Evolutionary conservation across 2,329 filamentous ascomycete species (phyloP), one percentile per base, ranked within the genome.

Genomic region (Graphilbum ipis-grandicollis): DNA sequence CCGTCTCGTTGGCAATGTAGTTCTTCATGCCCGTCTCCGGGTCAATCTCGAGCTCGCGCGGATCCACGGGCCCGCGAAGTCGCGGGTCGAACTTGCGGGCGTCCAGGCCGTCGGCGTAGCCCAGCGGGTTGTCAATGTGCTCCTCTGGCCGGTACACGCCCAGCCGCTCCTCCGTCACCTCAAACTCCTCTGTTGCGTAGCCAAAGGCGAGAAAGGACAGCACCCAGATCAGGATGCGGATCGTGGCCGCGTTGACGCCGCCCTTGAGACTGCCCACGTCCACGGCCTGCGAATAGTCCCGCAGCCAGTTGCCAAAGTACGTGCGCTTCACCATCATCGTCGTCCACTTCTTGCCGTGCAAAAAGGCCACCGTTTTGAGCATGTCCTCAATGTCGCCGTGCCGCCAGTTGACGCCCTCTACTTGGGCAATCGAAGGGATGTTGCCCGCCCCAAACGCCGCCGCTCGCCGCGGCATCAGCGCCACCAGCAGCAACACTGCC

Each of bases 21-120:
- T 96, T 96, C 58, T 96, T 98, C 88, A 98, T 93, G n/a, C 86
- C 86, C 1, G 82, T 90, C 6, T 68, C 60, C 25, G 60, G 59
- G 49, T 90, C 82, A 39, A 90, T 70, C 41, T 81, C 74, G 17
- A 81, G 71, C 50, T 90, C 82, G 30, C 70, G 56, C 5, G 69
- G 67, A 41, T 72, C 62, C 9, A 96, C 75, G 0, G 86, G 86
- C 1, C 76, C 80, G 35, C 90, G 78, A 8, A 96, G 71, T 19
- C 90, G 77, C 28, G 67, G 59, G 52, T 96, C 90, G 50, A 73
- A 85, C 48, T 79, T 71, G 42, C 83, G 72, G 5, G 90, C 90
- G 58, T 98, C 90, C 44, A 71, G 50, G 46, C 83, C 82, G 48
- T 96, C 85, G 34, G 81, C 83, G 52, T 93, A 93, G 44, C 79